Conservation (phyloP, 176 grass and related monocot species). For the Triticum urartu region DNA sequence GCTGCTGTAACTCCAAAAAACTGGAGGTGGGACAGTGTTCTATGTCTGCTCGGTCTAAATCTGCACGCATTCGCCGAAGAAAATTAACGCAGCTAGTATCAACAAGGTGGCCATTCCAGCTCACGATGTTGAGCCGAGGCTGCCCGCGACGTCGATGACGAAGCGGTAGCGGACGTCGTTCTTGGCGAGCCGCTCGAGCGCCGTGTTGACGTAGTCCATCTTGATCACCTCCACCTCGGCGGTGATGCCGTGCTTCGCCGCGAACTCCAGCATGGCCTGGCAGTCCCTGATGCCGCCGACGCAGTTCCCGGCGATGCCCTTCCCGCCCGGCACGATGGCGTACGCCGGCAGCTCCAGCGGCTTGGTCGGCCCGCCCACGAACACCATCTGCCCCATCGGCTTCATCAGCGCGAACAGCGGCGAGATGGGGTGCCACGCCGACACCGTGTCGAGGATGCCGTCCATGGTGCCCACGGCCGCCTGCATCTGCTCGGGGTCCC, state of each 20-base stretch:
- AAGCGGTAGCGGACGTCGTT: slow-evolving; percentile 76
- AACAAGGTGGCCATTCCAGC: neutral
- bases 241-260: slow-evolving; percentile 50
- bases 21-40: too few relatives aligned
- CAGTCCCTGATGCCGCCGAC: slow-evolving; percentile 58
- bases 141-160: slow-evolving; percentile 49
- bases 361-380: slow-evolving; percentile 54
- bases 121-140: slow-evolving; percentile 22
- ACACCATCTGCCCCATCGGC: slow-evolving; percentile 55
- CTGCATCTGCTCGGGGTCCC: slow-evolving; percentile 45
- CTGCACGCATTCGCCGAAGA: neutral
- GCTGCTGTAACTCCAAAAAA: too few relatives aligned
- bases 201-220: slow-evolving; percentile 78
- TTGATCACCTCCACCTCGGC: slow-evolving; percentile 62
- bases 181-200: slow-evolving; percentile 51
- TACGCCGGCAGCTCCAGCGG: slow-evolving; percentile 59
- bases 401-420: slow-evolving; percentile 53
- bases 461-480: slow-evolving; percentile 53
- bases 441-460: slow-evolving; percentile 72
- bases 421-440: slow-evolving; percentile 52
- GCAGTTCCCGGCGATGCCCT: slow-evolving; percentile 49
- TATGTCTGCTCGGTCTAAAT: neutral
- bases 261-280: slow-evolving; percentile 70
- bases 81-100: neutral
- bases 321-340: slow-evolving; percentile 56